phyloP scores from a whole-genome alignment of 2,329 filamentous ascomycete genomes.

The Coniella vitis region DNA sequence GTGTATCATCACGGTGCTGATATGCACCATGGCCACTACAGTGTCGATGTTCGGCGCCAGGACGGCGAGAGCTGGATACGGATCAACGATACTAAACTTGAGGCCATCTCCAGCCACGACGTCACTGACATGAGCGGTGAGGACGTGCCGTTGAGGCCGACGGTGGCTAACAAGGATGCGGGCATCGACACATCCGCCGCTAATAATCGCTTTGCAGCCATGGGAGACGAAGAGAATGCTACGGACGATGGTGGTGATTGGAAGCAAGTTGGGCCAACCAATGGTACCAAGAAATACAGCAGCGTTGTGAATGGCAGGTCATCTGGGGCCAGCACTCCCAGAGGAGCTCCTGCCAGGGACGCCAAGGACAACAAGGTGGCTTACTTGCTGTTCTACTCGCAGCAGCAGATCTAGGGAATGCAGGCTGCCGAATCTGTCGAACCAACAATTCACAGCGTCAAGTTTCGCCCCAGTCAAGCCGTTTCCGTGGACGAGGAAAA shows the following conservation, averaged over 20 bases:
- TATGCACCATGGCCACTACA: conserved; percentile 93
- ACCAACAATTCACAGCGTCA: neutral
- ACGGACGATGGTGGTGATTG: conserved; percentile 60
- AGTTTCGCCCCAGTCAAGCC: neutral
- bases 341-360: conserved; percentile 53
- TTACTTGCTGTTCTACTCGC: conserved; percentile 84
- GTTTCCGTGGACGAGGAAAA: neutral
- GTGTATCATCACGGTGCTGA: conserved; percentile 98
- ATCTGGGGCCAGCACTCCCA: conserved; percentile 42
- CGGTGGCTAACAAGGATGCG: conserved; percentile 61
- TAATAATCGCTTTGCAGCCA: conserved; percentile 76
- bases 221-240: conserved; percentile 58
- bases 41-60: conserved; percentile 90
- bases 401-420: conserved; percentile 31
- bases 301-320: conserved; percentile 59
- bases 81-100: conserved; percentile 87
- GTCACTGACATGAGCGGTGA: conserved; percentile 81
- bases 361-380: conserved; percentile 89
- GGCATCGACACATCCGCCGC: conserved; percentile 33
- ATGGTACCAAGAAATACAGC: conserved; percentile 71
- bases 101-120: conserved; percentile 77
- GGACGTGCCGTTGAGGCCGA: conserved; percentile 60
- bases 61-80: conserved; percentile 95
- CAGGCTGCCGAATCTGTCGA: neutral
- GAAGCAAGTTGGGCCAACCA: conserved; percentile 68